phyloP scores from a whole-genome alignment of 208 protist genomes.

The Trypanosomatidae sp. region DNA sequence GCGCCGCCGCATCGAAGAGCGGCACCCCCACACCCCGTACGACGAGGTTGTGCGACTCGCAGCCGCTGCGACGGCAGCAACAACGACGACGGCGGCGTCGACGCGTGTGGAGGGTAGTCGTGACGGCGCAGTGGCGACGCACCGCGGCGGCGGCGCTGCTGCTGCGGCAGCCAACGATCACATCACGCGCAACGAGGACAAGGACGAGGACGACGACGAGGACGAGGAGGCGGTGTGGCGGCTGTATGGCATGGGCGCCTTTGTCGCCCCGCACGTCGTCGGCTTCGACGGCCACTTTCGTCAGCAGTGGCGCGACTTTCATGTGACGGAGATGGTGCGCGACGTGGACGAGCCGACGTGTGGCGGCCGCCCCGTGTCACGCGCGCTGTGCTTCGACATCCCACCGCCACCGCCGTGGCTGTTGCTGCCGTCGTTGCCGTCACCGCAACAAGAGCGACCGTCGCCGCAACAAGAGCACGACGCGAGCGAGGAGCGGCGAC shows the following conservation, averaged over 20 bases:
- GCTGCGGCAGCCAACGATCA: slow-evolving; percentile 14
- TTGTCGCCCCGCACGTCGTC: slow-evolving; percentile 10
- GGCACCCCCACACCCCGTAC: no score
- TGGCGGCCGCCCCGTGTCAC: slow-evolving; percentile 15
- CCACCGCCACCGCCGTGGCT: slow-evolving; percentile 23
- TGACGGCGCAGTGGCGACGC: background rate
- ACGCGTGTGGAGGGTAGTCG: background rate
- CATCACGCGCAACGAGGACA: slow-evolving; percentile 13
- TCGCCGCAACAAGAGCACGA: no score
- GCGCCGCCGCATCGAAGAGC: no score
- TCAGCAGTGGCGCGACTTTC: slow-evolving; percentile 65
- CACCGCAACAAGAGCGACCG: background rate
- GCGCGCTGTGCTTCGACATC: slow-evolving; percentile 25
- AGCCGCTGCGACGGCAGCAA: no score
- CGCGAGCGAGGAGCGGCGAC: background rate
- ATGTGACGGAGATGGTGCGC: slow-evolving; percentile 58
- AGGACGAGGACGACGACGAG: no score
- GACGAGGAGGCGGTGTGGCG: slow-evolving; percentile 40
- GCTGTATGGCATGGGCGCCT: slow-evolving; percentile 73
- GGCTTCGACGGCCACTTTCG: slow-evolving; percentile 58
- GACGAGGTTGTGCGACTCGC: background rate
- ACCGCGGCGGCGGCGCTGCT: slow-evolving; percentile 3
- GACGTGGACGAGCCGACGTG: slow-evolving; percentile 25
- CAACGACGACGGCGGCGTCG: background rate
- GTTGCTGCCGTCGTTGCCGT: no score